Base-by-base conservation (phyloP, 768 basidiomycete genomes). In the Tulasnella sp. region DNA sequence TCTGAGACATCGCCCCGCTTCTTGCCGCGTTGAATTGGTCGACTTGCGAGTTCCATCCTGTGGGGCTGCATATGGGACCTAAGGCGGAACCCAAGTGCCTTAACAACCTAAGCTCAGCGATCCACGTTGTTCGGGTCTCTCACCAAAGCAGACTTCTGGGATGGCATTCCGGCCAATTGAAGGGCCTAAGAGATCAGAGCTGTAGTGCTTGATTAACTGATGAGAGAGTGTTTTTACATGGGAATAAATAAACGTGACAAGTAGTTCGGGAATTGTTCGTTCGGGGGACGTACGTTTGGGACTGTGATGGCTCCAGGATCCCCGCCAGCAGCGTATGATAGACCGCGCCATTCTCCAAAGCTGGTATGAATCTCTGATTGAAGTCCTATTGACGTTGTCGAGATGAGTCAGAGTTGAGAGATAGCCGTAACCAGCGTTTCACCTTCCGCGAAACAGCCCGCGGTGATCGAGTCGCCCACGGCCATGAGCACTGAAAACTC, bases 381-480 rank as follows among this genome's bases (percentile, higher is more conserved):
- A 12, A 78, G 67, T 17, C 80, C 72, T 67, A 77, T 67, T 42
- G 9, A 14, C 4, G 15, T 4, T 0, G 9, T n/a, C 34, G 22
- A 70, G 11, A 70, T 8, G 40, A 39, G 14, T 15, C 2, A 31
- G 31, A 58, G 12, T 36, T 3, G 5, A 12, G 14, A 64, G 31
- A 14, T n/a, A 15, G 25, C 25, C 19, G n/a, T 0, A 8, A 34
- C n/a, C 34, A 15, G 2, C 36, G 49, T 3, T 29, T 17, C 37
- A 74, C 73, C 73, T 58, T 7, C 75, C 2, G 82, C 82, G 64
- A 83, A 79, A 9, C 81, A 64, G 0, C 80, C 83, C 8, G 82
- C 83, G 2, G 83, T 82, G 74, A 83, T 83, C 1, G 81, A 82
- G 70, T 83, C 83, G 15, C 83, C 83, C n/a, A 83, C 15, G 14